Evolutionary conservation across 2,329 filamentous ascomycete species (phyloP), one percentile per base, ranked within the genome.

Genomic region (Pyricularia sp.): DNA sequence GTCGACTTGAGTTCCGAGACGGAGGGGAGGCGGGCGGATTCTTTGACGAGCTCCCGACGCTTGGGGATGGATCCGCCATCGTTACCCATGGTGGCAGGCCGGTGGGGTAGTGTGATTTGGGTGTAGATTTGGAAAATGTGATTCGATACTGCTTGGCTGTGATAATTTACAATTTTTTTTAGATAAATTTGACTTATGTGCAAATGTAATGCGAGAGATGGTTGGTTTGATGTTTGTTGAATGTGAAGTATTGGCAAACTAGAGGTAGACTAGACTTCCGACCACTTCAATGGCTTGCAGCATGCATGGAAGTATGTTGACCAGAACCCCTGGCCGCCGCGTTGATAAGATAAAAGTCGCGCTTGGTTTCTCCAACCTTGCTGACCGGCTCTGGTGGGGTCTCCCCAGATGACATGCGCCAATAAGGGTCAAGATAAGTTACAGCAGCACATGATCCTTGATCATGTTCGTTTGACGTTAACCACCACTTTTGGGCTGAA

Each of bases 21-120:
- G 42, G 92, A 96, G 26, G 91, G 92, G 67, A 89, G 86, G 74
- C 92, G 91, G 61, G 94, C 93, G 31, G 94, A 93, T 79, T 94
- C 91, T 80, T 97, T 97, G 78, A 99, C 95, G 64, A 99, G 92
- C 80, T 99, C 96, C 76, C 93, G 91, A 36, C 96, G 92, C 72
- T 91, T 98, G 5, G 95, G 95, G 73, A 99, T 99, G 73, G 92
- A 94, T 77, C 95, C 95, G 74, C 95, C 95, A 78, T 99, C 95
- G 81, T 99, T 99, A 78, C 95, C 95, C 95, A 99, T 97, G 74
- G 68, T 77, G 72, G 14, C 11, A 30, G 7, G 25, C 25, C n/a
- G 23, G 14, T 36, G 33, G 59, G 25, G 59, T 63, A 17, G 28
- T 23, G 26, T 26, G 10, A 17, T 28, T 63, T 4, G 58, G 20